Evolutionary conservation across 2,329 filamentous ascomycete species (phyloP).

Genomic region (Diaporthe sp.): DNA sequence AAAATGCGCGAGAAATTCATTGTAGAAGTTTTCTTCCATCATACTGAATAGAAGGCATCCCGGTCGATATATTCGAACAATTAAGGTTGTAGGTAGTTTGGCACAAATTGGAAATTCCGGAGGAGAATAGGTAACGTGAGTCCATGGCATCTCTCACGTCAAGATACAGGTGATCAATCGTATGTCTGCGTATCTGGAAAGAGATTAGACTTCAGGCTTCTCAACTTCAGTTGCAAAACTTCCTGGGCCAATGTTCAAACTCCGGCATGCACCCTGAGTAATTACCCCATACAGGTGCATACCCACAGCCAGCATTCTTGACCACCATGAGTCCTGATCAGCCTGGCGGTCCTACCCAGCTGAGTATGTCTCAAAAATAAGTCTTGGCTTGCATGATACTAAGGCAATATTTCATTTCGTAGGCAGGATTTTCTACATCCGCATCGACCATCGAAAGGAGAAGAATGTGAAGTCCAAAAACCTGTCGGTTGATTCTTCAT

Average conservation of each 20-base stretch:
- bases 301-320: background rate
- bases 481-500: background rate
- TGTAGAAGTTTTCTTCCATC: background rate
- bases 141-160: too few relatives aligned
- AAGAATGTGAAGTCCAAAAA: background rate
- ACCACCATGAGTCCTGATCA: background rate
- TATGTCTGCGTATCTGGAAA: background rate
- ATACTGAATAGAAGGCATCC: background rate
- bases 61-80: background rate
- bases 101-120: background rate
- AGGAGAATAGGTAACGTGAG: too few relatives aligned
- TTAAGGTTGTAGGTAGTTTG: background rate
- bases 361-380: background rate
- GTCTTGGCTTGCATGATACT: background rate
- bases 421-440: background rate
- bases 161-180: background rate
- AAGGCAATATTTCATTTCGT: background rate
- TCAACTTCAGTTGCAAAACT: background rate
- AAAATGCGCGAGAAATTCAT: background rate
- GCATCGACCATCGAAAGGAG: background rate
- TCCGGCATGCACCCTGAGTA: background rate
- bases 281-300: background rate
- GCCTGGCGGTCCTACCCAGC: background rate
- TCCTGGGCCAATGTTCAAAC: background rate
- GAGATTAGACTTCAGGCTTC: background rate